A percentile compares a stretch with the other conserved stretches of the same genome.
phyloP scores from a whole-genome alignment of 2,329 filamentous ascomycete species.

The Talaromyces verruculosus region DNA sequence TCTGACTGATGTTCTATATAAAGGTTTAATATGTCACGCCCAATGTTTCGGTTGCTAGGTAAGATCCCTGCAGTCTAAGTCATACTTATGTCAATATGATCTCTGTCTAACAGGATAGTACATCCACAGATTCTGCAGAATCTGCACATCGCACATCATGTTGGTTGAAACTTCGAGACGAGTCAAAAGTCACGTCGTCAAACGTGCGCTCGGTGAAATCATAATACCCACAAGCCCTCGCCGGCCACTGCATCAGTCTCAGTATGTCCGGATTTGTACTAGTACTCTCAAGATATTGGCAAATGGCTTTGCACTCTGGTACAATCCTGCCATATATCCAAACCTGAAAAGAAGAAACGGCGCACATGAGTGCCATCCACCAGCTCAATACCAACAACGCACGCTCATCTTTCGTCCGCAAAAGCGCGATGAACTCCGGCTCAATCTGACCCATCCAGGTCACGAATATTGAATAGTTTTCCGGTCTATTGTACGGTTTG shows the following conservation, averaged over 20 bases:
- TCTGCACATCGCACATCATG: not conserved
- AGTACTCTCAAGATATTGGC: constrained; percentile 36
- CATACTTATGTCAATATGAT: not conserved
- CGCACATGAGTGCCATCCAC: constrained; percentile 32
- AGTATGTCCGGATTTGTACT: constrained; percentile 30
- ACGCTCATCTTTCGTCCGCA: constrained; percentile 34
- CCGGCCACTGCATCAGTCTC: constrained; percentile 36
- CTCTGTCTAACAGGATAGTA: not conserved
- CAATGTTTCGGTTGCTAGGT: not conserved
- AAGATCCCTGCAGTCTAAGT: not conserved
- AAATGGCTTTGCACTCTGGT: constrained; percentile 40
- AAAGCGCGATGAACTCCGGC: constrained; percentile 31
- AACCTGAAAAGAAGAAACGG: constrained; percentile 19
- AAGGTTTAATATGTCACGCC: not conserved
- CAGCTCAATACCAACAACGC: constrained; percentile 37
- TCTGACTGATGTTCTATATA: not conserved
- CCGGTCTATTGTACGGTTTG: constrained; percentile 24
- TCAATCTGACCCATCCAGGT: constrained; percentile 39
- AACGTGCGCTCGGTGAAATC: not conserved
- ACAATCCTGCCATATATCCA: constrained; percentile 35
- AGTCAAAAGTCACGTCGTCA: constrained; percentile 7
- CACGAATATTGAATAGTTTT: constrained; percentile 30
- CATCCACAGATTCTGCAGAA: not conserved
- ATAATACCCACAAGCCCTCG: constrained; percentile 34
- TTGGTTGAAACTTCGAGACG: not conserved